These are phyloP conservation scores for Closterium sp. DNA, from an alignment of 139 green algal genomes.

Conservation along the genomic window DNA sequence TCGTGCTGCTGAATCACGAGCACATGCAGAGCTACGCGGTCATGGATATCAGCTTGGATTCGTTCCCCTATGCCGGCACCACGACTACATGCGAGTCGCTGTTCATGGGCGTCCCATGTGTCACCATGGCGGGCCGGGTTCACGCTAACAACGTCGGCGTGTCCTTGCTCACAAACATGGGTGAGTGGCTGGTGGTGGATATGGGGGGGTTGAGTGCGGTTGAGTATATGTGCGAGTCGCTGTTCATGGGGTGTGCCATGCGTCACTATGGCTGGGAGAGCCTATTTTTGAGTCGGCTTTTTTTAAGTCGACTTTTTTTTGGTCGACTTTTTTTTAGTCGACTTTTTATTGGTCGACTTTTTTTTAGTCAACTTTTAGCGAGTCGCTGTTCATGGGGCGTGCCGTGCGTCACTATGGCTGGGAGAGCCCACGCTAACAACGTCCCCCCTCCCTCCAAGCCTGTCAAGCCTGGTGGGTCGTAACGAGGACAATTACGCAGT, in stretches of 20 bases:
- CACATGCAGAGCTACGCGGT: slow-evolving; percentile 80
- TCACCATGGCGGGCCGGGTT: slow-evolving; percentile 79
- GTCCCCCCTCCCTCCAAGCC: slow-evolving; percentile 53
- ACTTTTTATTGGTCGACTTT: too few relatives aligned
- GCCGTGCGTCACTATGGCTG: slow-evolving; percentile 77
- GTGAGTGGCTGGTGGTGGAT: neutral
- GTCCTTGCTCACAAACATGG: slow-evolving; percentile 69
- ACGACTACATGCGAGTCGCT: slow-evolving; percentile 94
- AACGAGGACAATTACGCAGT: too few relatives aligned
- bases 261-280: slow-evolving; percentile 72
- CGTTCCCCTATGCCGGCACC: slow-evolving; percentile 95
- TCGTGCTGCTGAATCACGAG: slow-evolving; percentile 70
- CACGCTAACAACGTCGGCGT: slow-evolving; percentile 95
- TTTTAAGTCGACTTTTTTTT: too few relatives aligned
- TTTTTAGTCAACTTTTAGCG: too few relatives aligned
- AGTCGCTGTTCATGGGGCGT: slow-evolving; percentile 95
- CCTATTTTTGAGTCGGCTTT: too few relatives aligned
- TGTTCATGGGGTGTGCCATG: slow-evolving; percentile 93
- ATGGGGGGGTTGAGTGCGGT: neutral
- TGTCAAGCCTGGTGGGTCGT: slow-evolving; percentile 71
- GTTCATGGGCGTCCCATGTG: slow-evolving; percentile 88
- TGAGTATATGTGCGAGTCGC: neutral
- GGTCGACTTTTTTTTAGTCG: too few relatives aligned
- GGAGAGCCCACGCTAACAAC: slow-evolving; percentile 21
- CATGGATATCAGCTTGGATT: slow-evolving; percentile 91